Percentiles rank a stretch among this genome's conserved stretches.
Evolutionary conservation across 169 alveolate genomes (phyloP).

Genomic region (Plasmodium vinckei): DNA sequence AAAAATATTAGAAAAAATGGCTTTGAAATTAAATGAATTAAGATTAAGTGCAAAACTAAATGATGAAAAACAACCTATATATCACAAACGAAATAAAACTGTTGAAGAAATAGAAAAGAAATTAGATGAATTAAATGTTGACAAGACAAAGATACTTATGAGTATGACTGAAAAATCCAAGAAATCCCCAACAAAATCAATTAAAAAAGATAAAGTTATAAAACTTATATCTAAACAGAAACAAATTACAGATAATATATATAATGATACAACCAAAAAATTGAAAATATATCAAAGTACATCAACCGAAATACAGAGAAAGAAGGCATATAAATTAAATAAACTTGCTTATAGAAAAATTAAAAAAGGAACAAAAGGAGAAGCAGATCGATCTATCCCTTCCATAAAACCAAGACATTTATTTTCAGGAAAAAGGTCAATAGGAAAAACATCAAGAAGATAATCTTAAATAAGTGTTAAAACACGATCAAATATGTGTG

Average conservation of each 20-base stretch:
- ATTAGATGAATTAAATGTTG: constrained; percentile 25
- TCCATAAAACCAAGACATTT: constrained; percentile 95
- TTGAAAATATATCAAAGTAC: constrained; percentile 64
- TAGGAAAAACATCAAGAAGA: constrained; percentile 95
- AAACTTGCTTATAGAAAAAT: constrained; percentile 80
- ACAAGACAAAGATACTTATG: constrained; percentile 25
- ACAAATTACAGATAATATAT: constrained; percentile 40
- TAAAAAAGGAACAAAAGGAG: constrained; percentile 90
- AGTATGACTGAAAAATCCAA: constrained; percentile 51
- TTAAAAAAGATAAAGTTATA: constrained; percentile 15
- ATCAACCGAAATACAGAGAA: constrained; percentile 77
- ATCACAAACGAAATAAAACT: constrained; percentile 64
- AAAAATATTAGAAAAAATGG: constrained; percentile 56
- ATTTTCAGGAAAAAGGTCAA: constrained; percentile 97
- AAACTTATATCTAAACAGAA: constrained; percentile 42
- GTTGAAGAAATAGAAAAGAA: constrained; percentile 56
- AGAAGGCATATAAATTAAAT: constrained; percentile 77
- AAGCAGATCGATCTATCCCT: constrained; percentile 92
- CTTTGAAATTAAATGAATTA: constrained; percentile 28
- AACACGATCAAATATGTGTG: neutral
- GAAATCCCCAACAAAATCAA: neutral
- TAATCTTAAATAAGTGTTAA: constrained; percentile 75
- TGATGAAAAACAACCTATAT: constrained; percentile 48
- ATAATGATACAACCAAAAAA: constrained; percentile 38
- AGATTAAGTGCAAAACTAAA: constrained; percentile 44